Base-by-base conservation (phyloP, 2,329 filamentous ascomycete species). In the Balansia obtecta region DNA sequence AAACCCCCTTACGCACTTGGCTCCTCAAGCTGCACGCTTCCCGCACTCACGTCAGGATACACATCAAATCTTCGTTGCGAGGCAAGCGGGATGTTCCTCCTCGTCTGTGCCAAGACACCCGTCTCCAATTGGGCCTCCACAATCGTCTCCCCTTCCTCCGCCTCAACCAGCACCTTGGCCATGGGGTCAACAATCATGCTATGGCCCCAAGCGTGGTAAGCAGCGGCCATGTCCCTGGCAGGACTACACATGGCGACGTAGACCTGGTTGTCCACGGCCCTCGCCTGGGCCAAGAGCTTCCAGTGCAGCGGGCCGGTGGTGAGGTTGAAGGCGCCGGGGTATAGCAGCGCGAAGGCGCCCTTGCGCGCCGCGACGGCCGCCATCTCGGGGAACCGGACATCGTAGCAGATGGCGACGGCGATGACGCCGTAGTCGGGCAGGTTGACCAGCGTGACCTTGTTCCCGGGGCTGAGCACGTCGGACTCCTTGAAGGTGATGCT, bases 251-350 rank as follows among this genome's bases (percentile, higher is more conserved):
- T 70, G 34, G 83, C 93, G 12, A 97, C 89, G 66, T 94, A 97
- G 10, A 94, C 72, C 73, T 98, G 89, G 64, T 97, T 97, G 63
- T 98, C 91, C 59, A 95, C 77, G 5, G 91, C 93, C 54, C 93
- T 75, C 13, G 86, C 89, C 56, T 87, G 79, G 1, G 83, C 91
- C 60, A 86, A 79, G 57, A 98, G 71, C 52, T 82, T 77, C 93
- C 93, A 98, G 68, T 98, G 93, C 65, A 97, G 68, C 6, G 86
- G 84, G 0, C 93, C 93, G 0, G 93, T 98, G 0, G 89, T 95
- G 53, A 86, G 74, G 68, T 97, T 98, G 75, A 98, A 98, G 1
- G 93, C 93, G n/a, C 89, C 93, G 0, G 93, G 93, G 67, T 96
- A 97, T 16, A 97, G 65, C 49, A 97, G 79, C 44, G 88, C 76